Conservation (phyloP, 2,329 filamentous ascomycete species). For the Ascochyta lentis region DNA sequence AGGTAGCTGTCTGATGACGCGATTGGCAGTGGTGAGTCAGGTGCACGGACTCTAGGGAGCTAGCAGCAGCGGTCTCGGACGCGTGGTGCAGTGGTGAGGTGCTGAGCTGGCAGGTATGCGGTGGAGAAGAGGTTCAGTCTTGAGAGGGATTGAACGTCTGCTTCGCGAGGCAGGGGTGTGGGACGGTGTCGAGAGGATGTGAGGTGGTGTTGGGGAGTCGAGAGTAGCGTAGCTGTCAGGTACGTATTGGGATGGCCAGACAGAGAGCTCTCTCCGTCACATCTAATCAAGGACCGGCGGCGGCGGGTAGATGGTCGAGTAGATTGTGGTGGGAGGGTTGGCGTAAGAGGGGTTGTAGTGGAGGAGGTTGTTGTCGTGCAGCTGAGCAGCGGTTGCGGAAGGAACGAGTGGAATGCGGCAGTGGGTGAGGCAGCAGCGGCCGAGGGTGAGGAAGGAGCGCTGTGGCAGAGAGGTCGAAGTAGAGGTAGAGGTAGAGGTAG, state of each 20-base stretch:
- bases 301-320: conserved; percentile 39
- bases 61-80: conserved; percentile 16
- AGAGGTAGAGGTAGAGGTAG: conserved; percentile 2
- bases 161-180: conserved; percentile 27
- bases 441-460: conserved; percentile 11
- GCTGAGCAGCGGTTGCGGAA: conserved; percentile 36
- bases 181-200: conserved; percentile 24
- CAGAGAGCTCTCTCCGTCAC: conserved; percentile 36
- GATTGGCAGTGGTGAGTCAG: conserved; percentile 45
- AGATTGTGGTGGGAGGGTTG: conserved; percentile 31
- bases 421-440: conserved; percentile 22
- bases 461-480: conserved; percentile 11
- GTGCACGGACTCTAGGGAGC: conserved; percentile 41
- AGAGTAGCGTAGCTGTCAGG: conserved; percentile 28
- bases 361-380: conserved; percentile 21
- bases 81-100: conserved; percentile 28
- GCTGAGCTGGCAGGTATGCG: conserved; percentile 19
- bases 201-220: conserved; percentile 25
- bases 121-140: conserved; percentile 30
- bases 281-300: conserved; percentile 43
- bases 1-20: conserved; percentile 35
- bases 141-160: conserved; percentile 35
- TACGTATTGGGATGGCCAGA: conserved; percentile 33
- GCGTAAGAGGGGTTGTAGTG: conserved; percentile 20
- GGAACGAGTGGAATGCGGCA: conserved; percentile 37